Conservation (phyloP, 1,284 basidiomycete genomes). For the Trichosporon sp. region DNA sequence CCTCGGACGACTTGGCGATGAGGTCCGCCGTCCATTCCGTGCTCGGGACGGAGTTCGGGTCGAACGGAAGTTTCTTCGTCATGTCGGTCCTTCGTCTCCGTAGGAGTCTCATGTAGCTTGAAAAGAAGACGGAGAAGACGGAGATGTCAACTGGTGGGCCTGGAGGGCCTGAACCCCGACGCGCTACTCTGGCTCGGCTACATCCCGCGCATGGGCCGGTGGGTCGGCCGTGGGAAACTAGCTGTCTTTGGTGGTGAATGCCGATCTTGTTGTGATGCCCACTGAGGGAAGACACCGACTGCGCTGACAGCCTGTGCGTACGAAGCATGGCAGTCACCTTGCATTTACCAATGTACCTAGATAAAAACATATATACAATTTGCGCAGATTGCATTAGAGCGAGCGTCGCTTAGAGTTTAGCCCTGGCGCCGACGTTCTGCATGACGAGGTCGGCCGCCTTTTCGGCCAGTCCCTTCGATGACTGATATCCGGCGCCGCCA, state of each 20-base stretch:
- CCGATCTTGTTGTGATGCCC: background rate
- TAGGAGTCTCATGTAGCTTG: background rate
- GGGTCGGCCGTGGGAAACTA: background rate
- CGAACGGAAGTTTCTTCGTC: constrained; percentile 8
- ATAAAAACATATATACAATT: background rate
- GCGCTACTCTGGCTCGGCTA: background rate
- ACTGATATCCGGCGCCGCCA: constrained; percentile 52
- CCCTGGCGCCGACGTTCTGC: constrained; percentile 16
- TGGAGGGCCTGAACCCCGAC: background rate
- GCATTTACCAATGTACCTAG: background rate
- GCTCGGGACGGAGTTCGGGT: background rate
- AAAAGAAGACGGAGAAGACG: background rate
- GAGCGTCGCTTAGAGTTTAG: constrained; percentile 22
- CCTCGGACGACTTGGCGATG: constrained; percentile 38
- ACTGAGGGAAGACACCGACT: no score
- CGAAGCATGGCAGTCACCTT: background rate
- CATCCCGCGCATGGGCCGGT: background rate
- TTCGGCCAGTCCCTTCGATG: constrained; percentile 48
- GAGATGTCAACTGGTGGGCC: background rate
- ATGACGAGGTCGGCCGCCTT: constrained; percentile 46
- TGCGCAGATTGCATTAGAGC: background rate
- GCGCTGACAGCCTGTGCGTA: background rate
- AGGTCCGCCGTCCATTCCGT: constrained; percentile 40
- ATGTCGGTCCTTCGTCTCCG: background rate
- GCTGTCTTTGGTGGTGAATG: background rate